Evolutionary conservation across 2,329 filamentous ascomycete genomes (phyloP).

Genomic region (Colletotrichum tamarilloi): DNA sequence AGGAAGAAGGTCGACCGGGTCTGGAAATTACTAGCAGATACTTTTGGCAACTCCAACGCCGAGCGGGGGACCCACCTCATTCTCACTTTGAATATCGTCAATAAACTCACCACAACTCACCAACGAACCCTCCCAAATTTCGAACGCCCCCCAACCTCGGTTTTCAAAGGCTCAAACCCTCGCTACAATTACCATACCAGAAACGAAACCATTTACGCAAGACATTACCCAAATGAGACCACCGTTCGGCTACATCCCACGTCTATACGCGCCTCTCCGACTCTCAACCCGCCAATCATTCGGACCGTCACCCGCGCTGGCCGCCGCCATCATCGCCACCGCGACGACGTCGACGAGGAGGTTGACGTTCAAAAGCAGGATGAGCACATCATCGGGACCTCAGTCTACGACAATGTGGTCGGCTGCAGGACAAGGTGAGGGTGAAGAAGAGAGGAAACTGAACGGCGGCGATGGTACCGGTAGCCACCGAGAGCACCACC

Average conservation of each 20-base stretch:
- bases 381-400: slow-evolving; percentile 29
- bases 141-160: neutral
- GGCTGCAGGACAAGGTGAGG: neutral
- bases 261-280: slow-evolving; percentile 15
- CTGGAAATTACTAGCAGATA: slow-evolving; percentile 22
- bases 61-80: slow-evolving; percentile 21
- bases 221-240: slow-evolving; percentile 20
- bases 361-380: slow-evolving; percentile 12
- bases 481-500: slow-evolving; percentile 30
- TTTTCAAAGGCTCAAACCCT: slow-evolving; percentile 5
- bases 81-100: neutral
- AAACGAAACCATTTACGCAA: neutral
- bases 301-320: slow-evolving; percentile 21
- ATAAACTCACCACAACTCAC: slow-evolving; percentile 8
- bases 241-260: slow-evolving; percentile 15
- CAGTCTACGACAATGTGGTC: slow-evolving; percentile 5
- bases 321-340: slow-evolving; percentile 8
- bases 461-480: neutral
- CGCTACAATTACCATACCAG: neutral
- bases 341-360: slow-evolving; percentile 8
- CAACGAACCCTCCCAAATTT: neutral
- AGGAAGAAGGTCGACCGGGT: neutral
- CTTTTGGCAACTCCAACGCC: neutral
- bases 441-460: neutral
- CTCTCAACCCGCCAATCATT: slow-evolving; percentile 19